Conservation (phyloP, 2,329 filamentous ascomycete genomes). For the Purpureocillium takamizusanense region DNA sequence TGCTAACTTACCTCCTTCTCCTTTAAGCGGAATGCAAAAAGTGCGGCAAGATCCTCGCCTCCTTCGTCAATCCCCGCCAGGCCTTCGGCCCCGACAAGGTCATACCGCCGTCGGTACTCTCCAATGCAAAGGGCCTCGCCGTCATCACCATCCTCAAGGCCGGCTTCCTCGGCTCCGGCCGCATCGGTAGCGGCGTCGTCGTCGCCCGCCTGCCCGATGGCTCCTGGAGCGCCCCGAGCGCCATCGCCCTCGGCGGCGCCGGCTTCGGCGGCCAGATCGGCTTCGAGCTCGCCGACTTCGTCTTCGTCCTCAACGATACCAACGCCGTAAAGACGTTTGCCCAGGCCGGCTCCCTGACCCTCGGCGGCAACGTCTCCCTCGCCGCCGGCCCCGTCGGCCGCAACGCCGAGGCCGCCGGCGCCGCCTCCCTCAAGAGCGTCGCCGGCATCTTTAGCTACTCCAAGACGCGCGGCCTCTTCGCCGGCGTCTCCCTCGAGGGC, state of each 20-base stretch:
- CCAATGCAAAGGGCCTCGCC: constrained; percentile 84
- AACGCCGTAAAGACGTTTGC: constrained; percentile 88
- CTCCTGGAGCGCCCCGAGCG: constrained; percentile 71
- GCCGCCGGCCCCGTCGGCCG: constrained; percentile 89
- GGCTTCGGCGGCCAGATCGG: constrained; percentile 82
- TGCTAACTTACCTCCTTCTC: too few species aligned
- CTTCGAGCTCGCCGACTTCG: constrained; percentile 85
- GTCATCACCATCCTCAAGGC: constrained; percentile 83
- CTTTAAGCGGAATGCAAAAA: constrained; percentile 87
- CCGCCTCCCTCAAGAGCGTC: constrained; percentile 80
- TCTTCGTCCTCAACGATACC: constrained; percentile 94
- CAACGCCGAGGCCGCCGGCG: constrained; percentile 92
- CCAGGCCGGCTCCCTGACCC: constrained; percentile 80
- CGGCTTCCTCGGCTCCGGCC: constrained; percentile 73
- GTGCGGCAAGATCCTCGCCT: constrained; percentile 88
- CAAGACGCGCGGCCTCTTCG: constrained; percentile 95
- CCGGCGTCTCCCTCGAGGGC: constrained; percentile 89
- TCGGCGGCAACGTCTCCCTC: constrained; percentile 93
- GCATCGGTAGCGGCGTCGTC: constrained; percentile 75
- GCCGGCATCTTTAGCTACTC: constrained; percentile 94
- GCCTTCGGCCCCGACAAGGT: constrained; percentile 94
- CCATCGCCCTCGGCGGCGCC: constrained; percentile 71
- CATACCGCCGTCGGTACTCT: constrained; percentile 83
- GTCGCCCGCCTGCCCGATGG: constrained; percentile 72
- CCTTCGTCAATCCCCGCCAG: constrained; percentile 90